A percentile compares a stretch with the other conserved stretches of the same genome.
These are phyloP conservation scores for Mallotus nudiflorus DNA, from an alignment of 345 rosid species.

Conservation along the genomic window DNA sequence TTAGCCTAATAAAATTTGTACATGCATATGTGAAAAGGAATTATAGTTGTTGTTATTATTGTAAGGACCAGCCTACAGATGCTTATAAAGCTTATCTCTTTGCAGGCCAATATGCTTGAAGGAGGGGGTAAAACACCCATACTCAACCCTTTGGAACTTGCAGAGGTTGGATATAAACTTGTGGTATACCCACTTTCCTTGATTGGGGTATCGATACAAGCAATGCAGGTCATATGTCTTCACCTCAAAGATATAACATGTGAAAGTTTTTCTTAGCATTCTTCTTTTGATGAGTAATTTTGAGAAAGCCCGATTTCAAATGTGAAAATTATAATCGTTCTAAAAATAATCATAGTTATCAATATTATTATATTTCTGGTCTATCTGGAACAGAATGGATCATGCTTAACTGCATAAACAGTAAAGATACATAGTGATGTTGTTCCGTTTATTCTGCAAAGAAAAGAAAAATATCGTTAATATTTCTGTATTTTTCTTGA, in stretches of 20 bases:
- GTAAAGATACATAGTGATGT: neutral
- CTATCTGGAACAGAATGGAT: neutral
- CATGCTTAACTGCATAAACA: neutral
- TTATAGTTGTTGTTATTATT: neutral
- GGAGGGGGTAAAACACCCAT: constrained; percentile 88
- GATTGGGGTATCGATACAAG: constrained; percentile 82
- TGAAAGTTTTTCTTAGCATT: neutral
- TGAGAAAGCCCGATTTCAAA: neutral
- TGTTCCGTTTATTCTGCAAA: neutral
- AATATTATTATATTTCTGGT: neutral
- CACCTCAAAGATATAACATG: neutral
- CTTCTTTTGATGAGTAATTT: neutral
- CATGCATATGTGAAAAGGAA: neutral
- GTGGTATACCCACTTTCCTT: constrained; percentile 82
- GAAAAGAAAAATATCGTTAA: neutral
- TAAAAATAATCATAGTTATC: neutral
- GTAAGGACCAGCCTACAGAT: neutral
- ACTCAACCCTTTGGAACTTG: constrained; percentile 70
- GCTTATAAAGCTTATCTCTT: constrained; percentile 18
- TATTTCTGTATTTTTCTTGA: neutral
- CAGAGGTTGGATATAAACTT: constrained; percentile 80
- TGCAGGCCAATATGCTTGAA: constrained; percentile 87
- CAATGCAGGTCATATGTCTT: constrained; percentile 72
- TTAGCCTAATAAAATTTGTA: neutral
- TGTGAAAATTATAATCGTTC: neutral